Percentiles rank a stretch among this genome's conserved stretches.
phyloP scores from a whole-genome alignment of 208 protist genomes.

The Leishmania amazonensis region DNA sequence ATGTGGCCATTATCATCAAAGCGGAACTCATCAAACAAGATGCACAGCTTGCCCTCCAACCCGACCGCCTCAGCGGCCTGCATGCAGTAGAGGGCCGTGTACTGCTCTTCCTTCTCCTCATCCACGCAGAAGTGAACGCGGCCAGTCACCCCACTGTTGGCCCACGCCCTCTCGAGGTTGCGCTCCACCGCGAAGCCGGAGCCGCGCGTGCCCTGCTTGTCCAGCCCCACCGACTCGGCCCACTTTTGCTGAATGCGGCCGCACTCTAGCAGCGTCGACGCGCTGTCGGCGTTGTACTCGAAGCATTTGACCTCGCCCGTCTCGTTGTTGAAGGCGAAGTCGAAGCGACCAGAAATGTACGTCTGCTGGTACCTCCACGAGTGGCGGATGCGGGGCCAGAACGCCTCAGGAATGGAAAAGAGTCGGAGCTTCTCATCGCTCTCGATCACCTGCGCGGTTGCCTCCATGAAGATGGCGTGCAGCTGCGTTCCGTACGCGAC shows the following conservation, averaged over 20 bases:
- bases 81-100: constrained; percentile 85
- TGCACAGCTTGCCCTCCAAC: constrained; percentile 80
- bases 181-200: constrained; percentile 65
- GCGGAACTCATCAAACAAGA: constrained; percentile 91
- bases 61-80: constrained; percentile 74
- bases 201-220: constrained; percentile 52
- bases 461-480: constrained; percentile 86
- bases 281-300: constrained; percentile 94
- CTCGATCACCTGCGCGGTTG: constrained; percentile 78
- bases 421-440: constrained; percentile 70
- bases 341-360: constrained; percentile 87
- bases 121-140: constrained; percentile 91
- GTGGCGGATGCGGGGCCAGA: constrained; percentile 87
- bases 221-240: constrained; percentile 74
- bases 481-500: constrained; percentile 66
- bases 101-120: constrained; percentile 86
- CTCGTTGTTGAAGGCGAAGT: constrained; percentile 86
- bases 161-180: constrained; percentile 70
- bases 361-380: constrained; percentile 77
- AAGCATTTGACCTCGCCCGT: constrained; percentile 85
- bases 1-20: constrained; percentile 78
- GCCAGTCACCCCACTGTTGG: constrained; percentile 52
- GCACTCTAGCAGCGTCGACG: constrained; percentile 87
- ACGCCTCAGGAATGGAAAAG: constrained; percentile 80
- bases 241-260: constrained; percentile 90